These are phyloP conservation scores for Marchantia paleacea DNA, from an alignment of 225 moss, liverwort and hornwort species.

Conservation along the genomic window DNA sequence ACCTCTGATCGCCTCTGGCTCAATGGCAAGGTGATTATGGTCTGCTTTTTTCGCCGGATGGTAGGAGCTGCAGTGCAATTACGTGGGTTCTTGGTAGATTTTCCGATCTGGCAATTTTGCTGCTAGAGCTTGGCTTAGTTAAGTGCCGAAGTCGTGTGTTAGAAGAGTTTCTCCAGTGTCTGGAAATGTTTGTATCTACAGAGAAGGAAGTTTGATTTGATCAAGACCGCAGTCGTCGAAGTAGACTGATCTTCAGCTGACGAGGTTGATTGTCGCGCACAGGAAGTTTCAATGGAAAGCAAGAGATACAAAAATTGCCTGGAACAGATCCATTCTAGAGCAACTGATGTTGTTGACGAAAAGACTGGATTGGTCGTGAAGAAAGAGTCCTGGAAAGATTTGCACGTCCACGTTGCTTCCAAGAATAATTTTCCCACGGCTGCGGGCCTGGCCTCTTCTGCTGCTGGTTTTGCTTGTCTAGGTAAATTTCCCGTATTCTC, in stretches of 20 bases:
- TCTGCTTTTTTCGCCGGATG: not conserved
- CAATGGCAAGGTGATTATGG: conserved; percentile 73
- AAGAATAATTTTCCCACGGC: conserved; percentile 98
- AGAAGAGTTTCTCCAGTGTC: not conserved
- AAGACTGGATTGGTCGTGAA: conserved; percentile 56
- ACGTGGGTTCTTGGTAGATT: no score
- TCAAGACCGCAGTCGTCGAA: not conserved
- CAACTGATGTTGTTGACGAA: conserved; percentile 72
- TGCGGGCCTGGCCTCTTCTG: conserved; percentile 95
- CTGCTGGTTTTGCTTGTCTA: conserved; percentile 97
- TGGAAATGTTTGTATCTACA: not conserved
- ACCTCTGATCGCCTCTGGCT: conserved; percentile 88
- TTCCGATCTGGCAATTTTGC: no score
- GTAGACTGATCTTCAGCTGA: not conserved
- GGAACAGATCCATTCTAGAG: conserved; percentile 84
- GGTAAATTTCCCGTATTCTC: conserved; percentile 39
- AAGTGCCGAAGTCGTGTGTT: not conserved
- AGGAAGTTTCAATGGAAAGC: conserved; percentile 95
- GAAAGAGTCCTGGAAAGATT: conserved; percentile 67
- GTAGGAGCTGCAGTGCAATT: not conserved
- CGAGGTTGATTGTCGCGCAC: conserved; percentile 19
- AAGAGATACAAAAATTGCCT: conserved; percentile 89
- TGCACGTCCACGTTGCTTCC: conserved; percentile 83
- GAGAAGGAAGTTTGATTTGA: not conserved
- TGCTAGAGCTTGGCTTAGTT: no score